Percentiles rank a stretch among this genome's conserved stretches.
These are phyloP conservation scores for Pseudogymnoascus sp. DNA, from an alignment of 2,329 filamentous ascomycete species.

Conservation along the genomic window DNA sequence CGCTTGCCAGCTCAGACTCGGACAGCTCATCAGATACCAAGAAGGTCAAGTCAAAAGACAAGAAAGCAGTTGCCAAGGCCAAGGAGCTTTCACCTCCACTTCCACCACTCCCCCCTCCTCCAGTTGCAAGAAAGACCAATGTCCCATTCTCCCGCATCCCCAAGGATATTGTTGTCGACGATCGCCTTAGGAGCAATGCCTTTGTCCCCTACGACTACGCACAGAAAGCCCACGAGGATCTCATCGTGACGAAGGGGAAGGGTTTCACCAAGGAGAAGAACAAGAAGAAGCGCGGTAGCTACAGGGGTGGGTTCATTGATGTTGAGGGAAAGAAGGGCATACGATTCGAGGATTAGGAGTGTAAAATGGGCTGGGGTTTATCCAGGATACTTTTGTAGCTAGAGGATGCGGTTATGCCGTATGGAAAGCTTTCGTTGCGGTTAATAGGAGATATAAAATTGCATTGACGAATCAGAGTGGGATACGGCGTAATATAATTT, in stretches of 20 bases:
- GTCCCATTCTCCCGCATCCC: constrained; percentile 71
- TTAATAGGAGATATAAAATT: constrained; percentile 7
- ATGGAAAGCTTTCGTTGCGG: not conserved
- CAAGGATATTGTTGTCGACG: constrained; percentile 58
- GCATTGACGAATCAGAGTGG: not conserved
- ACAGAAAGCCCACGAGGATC: constrained; percentile 74
- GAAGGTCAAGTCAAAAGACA: constrained; percentile 14
- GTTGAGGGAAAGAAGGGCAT: constrained; percentile 72
- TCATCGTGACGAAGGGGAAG: constrained; percentile 88
- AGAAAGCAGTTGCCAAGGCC: constrained; percentile 20
- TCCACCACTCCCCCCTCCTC: constrained; percentile 28
- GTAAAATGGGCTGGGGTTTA: constrained; percentile 1
- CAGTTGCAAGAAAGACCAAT: constrained; percentile 41
- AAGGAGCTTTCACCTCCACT: constrained; percentile 21
- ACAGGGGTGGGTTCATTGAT: constrained; percentile 82
- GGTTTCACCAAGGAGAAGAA: constrained; percentile 99
- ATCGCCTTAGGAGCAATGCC: constrained; percentile 64
- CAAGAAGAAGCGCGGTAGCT: constrained; percentile 89
- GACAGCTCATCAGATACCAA: constrained; percentile 13
- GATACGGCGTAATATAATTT: not conserved
- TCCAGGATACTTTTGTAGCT: constrained; percentile 2
- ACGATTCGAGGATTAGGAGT: constrained; percentile 77
- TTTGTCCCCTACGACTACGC: constrained; percentile 84
- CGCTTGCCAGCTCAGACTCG: constrained; percentile 38
- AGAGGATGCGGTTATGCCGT: constrained; percentile 1